Percentiles rank a stretch among this genome's conserved stretches.
These are phyloP conservation scores for Ogataea wickerhamii DNA, from an alignment of 805 yeast genomes.

Conservation along the genomic window DNA sequence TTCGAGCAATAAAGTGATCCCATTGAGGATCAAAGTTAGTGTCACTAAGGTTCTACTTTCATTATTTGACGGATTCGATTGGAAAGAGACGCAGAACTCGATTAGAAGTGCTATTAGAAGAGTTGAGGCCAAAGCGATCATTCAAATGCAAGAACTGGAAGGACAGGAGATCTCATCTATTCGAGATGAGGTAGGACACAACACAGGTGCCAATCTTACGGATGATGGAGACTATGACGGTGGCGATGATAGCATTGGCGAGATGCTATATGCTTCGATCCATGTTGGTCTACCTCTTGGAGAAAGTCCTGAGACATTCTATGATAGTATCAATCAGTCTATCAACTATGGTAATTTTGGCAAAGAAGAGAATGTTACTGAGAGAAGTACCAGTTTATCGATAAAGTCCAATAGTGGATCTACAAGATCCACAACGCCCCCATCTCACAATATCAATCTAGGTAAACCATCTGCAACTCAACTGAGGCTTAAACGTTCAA, in stretches of 20 bases:
- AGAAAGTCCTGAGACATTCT: conserved; percentile 42
- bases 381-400: conserved; percentile 9
- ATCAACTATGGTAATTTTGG: conserved; percentile 10
- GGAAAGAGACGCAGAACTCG: conserved; percentile 71
- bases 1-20: conserved; percentile 17
- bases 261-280: conserved; percentile 74
- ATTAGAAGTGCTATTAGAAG: conserved; percentile 62
- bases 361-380: conserved; percentile 6
- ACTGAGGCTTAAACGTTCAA: conserved; percentile 63
- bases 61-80: conserved; percentile 88
- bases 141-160: conserved; percentile 8
- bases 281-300: conserved; percentile 58
- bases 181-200: not conserved
- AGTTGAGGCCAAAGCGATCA: conserved; percentile 48
- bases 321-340: conserved; percentile 50
- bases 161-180: not conserved
- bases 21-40: conserved; percentile 32
- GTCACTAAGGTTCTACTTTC: conserved; percentile 41
- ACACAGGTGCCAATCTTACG: not conserved
- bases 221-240: conserved; percentile 13
- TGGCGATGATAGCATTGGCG: conserved; percentile 44
- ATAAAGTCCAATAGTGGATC: conserved; percentile 10
- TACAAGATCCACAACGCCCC: conserved; percentile 8
- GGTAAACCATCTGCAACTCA: conserved; percentile 37
- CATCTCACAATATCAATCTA: conserved; percentile 26